These are phyloP conservation scores for Agaricales sp. DNA, from an alignment of 1,284 basidiomycete species.

Conservation along the genomic window DNA sequence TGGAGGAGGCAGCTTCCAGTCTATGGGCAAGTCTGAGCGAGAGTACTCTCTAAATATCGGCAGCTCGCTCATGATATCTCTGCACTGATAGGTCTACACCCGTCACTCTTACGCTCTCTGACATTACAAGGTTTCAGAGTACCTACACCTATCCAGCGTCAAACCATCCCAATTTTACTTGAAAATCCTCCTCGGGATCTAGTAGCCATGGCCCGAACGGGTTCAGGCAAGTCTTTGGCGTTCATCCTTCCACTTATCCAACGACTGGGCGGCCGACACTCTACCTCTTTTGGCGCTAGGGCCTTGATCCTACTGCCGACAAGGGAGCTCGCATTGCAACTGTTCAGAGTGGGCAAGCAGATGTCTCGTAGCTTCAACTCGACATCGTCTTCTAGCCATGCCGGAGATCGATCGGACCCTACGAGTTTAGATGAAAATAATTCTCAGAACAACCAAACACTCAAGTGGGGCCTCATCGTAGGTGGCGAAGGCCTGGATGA, in stretches of 20 bases:
- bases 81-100: constrained; percentile 65
- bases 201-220: constrained; percentile 97
- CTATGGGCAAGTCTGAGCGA: constrained; percentile 56
- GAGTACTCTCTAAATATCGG: no score
- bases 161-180: constrained; percentile 82
- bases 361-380: constrained; percentile 68
- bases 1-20: constrained; percentile 79
- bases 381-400: constrained; percentile 44
- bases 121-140: constrained; percentile 90
- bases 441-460: constrained; percentile 46
- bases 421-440: constrained; percentile 41
- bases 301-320: constrained; percentile 88
- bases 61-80: constrained; percentile 5
- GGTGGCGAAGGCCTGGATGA: constrained; percentile 95
- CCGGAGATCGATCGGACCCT: constrained; percentile 31
- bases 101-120: constrained; percentile 76
- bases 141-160: constrained; percentile 94
- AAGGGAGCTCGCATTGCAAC: constrained; percentile 90
- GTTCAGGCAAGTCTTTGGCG: constrained; percentile 96
- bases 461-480: constrained; percentile 92
- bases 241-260: constrained; percentile 93
- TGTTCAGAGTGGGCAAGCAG: constrained; percentile 92
- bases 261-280: constrained; percentile 75
- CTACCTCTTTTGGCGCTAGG: constrained; percentile 74
- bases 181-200: constrained; percentile 85